Evolutionary conservation across 768 basidiomycete genomes (phyloP), one percentile per base, ranked within the genome.

Genomic region (Coprinellus micaceus): DNA sequence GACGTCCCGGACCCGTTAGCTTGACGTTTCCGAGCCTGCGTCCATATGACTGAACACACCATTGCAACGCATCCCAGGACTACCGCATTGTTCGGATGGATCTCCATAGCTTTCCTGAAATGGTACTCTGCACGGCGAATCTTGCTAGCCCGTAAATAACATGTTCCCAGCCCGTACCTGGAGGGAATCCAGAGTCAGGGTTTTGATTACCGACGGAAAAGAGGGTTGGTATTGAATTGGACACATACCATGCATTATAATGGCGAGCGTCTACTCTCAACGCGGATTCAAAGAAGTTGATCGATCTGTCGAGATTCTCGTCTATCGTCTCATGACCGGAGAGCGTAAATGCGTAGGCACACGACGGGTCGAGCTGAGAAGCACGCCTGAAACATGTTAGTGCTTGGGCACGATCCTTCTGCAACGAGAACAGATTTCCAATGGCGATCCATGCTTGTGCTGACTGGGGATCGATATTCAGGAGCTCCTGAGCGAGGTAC

Each of bases 161-260:
- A 98, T 33, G 91, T 91, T 59, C 97, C 97, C 63, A 99, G 78
- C n/a, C 97, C 97, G 71, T 98, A 99, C 96, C 96, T 98, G 66
- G 60, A 57, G 59, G 33, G 67, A 62, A 55, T 57, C 58, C 57
- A 54, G 2, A 41, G 47, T 52, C 58, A 58, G 36, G 40, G 28
- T 60, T 37, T 50, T 43, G 49, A 53, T 52, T 22, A 48, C 44
- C 54, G 60, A 62, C 51, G 64, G n/a, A 53, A 58, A 54, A 60
- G 11, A 51, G 49, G 49, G 49, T 51, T n/a, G 9, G 9, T 15
- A 51, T 37, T 62, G 59, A 61, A 66, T 52, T 22, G 29, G 24
- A 60, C 17, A 66, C 91, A 70, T 71, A 97, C 97, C 97, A 98
- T 53, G 97, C 97, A 74, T 97, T 96, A 73, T 98, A 99, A 73